Conservation (phyloP, 2,329 filamentous ascomycete genomes). For the Laburnicola sp. region DNA sequence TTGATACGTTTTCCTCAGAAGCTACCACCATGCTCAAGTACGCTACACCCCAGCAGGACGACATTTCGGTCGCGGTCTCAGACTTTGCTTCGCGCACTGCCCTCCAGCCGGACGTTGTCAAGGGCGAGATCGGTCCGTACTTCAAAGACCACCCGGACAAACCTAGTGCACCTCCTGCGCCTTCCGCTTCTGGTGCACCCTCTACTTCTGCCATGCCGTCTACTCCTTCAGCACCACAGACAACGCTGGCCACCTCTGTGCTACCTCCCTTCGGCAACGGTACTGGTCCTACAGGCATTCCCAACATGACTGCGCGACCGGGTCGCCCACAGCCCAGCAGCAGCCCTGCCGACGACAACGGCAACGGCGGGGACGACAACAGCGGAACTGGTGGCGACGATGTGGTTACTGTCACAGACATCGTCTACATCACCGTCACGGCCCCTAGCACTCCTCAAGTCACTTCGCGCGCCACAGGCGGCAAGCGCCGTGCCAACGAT, state of each 20-base stretch:
- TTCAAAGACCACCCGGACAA: constrained; percentile 18
- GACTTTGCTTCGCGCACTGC: constrained; percentile 49
- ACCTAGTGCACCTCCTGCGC: constrained; percentile 12
- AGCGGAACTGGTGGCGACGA: background rate
- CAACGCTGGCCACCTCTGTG: too few species aligned
- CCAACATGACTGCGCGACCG: background rate
- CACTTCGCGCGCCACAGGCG: background rate
- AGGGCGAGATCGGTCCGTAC: constrained; percentile 35
- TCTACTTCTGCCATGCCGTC: too few species aligned
- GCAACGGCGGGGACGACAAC: background rate
- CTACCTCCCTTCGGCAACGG: too few species aligned
- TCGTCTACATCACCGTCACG: constrained; percentile 9
- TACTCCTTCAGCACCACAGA: background rate
- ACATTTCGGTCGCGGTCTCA: constrained; percentile 44
- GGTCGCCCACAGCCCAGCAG: constrained; percentile 4
- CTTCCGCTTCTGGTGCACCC: too few species aligned
- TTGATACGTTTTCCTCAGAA: constrained; percentile 26
- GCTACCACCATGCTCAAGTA: constrained; percentile 18
- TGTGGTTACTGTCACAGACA: constrained; percentile 12
- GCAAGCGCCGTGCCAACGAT: background rate
- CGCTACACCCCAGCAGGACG: constrained; percentile 47
- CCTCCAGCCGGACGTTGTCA: constrained; percentile 31
- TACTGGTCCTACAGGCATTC: background rate
- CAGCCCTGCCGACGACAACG: background rate
- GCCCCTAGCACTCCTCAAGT: background rate